Base-by-base conservation (phyloP, 257 asterid species). In the Solanum verrucosum region DNA sequence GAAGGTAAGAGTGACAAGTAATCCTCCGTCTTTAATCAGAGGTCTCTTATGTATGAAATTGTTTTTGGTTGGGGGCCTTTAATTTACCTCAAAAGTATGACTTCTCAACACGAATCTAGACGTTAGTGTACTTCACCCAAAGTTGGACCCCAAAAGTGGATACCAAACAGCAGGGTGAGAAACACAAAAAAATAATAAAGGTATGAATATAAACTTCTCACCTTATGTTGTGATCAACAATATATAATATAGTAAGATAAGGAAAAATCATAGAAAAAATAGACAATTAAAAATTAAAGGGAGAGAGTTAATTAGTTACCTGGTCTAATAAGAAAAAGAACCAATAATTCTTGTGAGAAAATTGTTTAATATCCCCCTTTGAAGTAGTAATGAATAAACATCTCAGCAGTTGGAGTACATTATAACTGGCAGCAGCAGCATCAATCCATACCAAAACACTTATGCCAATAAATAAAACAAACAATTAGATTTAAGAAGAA, bases 351-450 rank as follows among this genome's bases (percentile, higher is more conserved):
- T 38, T 84, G 89, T 89, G 85, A 21, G 92, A 90, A 73, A 73
- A 60, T 5, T 89, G 85, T 90, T 88, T 85, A 46, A 13, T 34
- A 49, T 38, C 84, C 6, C 86, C 90, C 33, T 78, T 86, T 56
- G 91, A 72, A 86, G 71, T 85, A 7, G 92, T 87, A 72, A 89
- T 23, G 65, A 87, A 15, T 78, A 70, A 89, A 82, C 88, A 46
- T 87, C 93, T 90, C 77, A 93, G 25, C 15, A 95, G 72, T 60
- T 91, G 99, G 16, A 95, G 89, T 84, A 91, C 87, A 90, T 88
- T 93, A 85, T 93, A 95, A 46, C 84, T 91, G 73, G 98, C 98
- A 46, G 92, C 98, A 4, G 91, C 97, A 72, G 74, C 75, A 85
- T 89, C 92, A 29, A 95, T 83, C 92, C 96, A 92, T 86, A 96